These are phyloP conservation scores for Caloboletus firmus DNA, from an alignment of 1,284 basidiomycete genomes.

Conservation along the genomic window DNA sequence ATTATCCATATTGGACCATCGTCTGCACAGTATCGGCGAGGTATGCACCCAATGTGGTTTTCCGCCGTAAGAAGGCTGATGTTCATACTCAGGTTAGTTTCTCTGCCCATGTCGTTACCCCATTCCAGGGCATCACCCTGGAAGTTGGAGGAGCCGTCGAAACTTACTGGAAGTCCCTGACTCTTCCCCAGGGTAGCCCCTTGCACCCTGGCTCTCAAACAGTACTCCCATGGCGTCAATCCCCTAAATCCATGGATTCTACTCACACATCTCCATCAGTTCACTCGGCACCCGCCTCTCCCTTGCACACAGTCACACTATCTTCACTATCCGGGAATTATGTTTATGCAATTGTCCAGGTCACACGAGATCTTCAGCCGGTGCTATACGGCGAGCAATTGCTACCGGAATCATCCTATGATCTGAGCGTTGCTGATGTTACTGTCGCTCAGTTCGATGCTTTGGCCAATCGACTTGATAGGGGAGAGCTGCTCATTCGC, in stretches of 20 bases:
- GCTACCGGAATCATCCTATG: constrained; percentile 73
- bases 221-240: constrained; percentile 36
- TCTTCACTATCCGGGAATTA: constrained; percentile 90
- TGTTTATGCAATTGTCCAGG: constrained; percentile 84
- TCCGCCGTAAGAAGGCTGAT: constrained; percentile 7
- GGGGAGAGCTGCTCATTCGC: constrained; percentile 36
- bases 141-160: constrained; percentile 94
- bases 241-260: constrained; percentile 44
- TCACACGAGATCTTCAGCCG: constrained; percentile 87
- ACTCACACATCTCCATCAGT: constrained; percentile 67
- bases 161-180: constrained; percentile 95
- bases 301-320: constrained; percentile 63
- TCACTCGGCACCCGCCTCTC: constrained; percentile 41
- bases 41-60: constrained; percentile 40
- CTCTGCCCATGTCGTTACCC: constrained; percentile 84
- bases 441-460: constrained; percentile 77
- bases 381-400: constrained; percentile 75
- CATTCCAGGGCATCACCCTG: constrained; percentile 92
- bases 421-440: constrained; percentile 82
- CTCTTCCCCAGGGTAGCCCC: constrained; percentile 50
- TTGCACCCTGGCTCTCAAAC: constrained; percentile 33
- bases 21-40: constrained; percentile 94
- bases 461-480: constrained; percentile 57
- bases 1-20: constrained; percentile 88
- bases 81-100: constrained; percentile 69